A percentile compares a stretch with the other conserved stretches of the same genome.
These are phyloP conservation scores for Xenosphaeropsis pyriputrescens DNA, from an alignment of 2,329 filamentous ascomycete genomes.

Conservation along the genomic window DNA sequence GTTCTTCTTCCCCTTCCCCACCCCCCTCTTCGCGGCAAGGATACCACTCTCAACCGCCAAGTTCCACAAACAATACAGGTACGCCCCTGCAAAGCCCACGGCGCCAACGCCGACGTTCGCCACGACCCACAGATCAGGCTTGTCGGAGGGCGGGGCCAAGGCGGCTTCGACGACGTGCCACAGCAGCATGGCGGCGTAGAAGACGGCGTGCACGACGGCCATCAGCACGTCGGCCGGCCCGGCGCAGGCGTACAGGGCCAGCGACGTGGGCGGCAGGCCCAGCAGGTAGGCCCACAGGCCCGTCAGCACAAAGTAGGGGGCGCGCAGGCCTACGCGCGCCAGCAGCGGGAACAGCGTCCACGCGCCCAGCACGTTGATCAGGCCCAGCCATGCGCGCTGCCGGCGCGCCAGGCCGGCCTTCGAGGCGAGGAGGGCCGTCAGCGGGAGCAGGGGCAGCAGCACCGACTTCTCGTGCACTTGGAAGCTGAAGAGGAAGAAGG, in stretches of 20 bases:
- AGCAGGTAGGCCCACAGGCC: constrained; percentile 85
- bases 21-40: neutral
- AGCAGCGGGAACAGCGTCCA: constrained; percentile 95
- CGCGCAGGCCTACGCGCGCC: constrained; percentile 64
- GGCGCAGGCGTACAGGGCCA: constrained; percentile 44
- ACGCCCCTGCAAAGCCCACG: constrained; percentile 73
- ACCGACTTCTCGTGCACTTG: constrained; percentile 99
- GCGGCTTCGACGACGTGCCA: constrained; percentile 72
- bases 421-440: constrained; percentile 75
- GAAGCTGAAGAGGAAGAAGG: constrained; percentile 94
- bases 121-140: constrained; percentile 92
- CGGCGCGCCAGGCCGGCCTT: constrained; percentile 64
- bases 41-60: constrained; percentile 35
- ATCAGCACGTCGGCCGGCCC: constrained; percentile 41
- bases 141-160: constrained; percentile 51
- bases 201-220: constrained; percentile 52
- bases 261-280: constrained; percentile 66
- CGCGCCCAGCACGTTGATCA: constrained; percentile 74
- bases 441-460: constrained; percentile 78
- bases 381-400: constrained; percentile 83
- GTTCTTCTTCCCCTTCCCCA: neutral
- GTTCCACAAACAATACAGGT: constrained; percentile 78
- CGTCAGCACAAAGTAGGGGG: constrained; percentile 77
- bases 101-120: constrained; percentile 78
- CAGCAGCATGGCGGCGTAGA: constrained; percentile 62